A percentile compares a stretch with the other conserved stretches of the same genome.
phyloP scores from a whole-genome alignment of 176 grass and related monocot genomes.

The Saccharum spontaneum region DNA sequence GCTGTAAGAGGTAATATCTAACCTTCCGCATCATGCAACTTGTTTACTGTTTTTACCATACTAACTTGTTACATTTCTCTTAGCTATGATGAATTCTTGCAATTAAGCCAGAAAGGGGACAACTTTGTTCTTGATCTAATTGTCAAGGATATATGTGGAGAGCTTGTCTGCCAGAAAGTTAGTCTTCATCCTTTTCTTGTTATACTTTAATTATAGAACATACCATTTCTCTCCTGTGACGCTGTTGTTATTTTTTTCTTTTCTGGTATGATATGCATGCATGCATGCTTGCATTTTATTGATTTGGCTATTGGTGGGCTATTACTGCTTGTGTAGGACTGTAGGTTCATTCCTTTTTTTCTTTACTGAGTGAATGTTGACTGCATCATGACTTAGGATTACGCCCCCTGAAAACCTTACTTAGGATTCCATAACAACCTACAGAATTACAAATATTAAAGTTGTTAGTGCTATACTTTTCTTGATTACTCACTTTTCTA shows the following conservation, averaged over 20 bases:
- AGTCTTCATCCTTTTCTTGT: constrained; percentile 26
- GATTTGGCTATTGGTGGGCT: neutral
- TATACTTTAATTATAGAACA: neutral
- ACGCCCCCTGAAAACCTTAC: neutral
- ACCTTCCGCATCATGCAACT: neutral
- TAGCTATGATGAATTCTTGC: constrained; percentile 99
- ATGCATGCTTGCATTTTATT: constrained; percentile 9
- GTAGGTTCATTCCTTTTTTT: neutral
- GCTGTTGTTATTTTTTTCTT: neutral
- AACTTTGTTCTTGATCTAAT: constrained; percentile 96
- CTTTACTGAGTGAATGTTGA: neutral
- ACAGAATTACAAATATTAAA: neutral
- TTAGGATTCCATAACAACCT: neutral
- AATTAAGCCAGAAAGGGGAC: constrained; percentile 95
- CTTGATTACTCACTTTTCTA: neutral
- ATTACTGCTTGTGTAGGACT: neutral
- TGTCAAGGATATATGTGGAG: constrained; percentile 98
- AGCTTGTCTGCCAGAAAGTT: constrained; percentile 93
- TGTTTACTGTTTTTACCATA: constrained; percentile 28
- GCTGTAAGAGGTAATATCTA: constrained; percentile 71
- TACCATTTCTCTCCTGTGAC: neutral
- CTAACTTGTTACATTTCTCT: constrained; percentile 45
- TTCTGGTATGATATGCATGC: neutral
- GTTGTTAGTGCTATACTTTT: neutral
- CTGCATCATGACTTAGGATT: neutral